phyloP scores from a whole-genome alignment of 2,329 filamentous ascomycete genomes.

The Hortaea sp. region DNA sequence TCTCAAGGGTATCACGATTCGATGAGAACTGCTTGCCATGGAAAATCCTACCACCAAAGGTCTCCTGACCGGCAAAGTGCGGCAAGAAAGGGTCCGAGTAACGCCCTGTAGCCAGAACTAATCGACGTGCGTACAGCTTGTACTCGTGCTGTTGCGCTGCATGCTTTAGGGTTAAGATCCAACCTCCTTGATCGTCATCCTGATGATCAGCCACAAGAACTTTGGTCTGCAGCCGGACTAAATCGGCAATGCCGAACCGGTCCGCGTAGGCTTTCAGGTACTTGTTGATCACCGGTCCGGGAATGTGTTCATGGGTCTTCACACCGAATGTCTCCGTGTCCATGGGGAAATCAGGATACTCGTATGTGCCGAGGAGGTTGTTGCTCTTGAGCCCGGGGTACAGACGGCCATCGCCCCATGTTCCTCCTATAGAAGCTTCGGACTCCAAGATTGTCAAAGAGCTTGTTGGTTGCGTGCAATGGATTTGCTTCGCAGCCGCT shows the following conservation, averaged over 20 bases:
- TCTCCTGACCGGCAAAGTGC: too few species aligned
- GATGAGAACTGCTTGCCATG: too few species aligned
- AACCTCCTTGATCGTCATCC: slow-evolving; percentile 9
- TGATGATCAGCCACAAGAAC: slow-evolving; percentile 13
- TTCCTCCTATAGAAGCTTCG: slow-evolving; percentile 46
- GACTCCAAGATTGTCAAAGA: slow-evolving; percentile 27
- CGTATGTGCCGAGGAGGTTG: slow-evolving; percentile 62
- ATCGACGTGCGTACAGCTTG: too few species aligned
- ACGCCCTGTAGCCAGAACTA: too few species aligned
- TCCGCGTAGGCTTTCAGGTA: slow-evolving; percentile 50
- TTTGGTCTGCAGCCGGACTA: slow-evolving; percentile 41
- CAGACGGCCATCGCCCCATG: slow-evolving; percentile 58
- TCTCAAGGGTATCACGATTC: too few species aligned
- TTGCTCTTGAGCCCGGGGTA: slow-evolving; percentile 64
- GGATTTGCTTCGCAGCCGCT: too few species aligned
- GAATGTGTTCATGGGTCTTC: slow-evolving; percentile 47
- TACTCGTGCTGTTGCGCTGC: too few species aligned
- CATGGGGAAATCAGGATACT: slow-evolving; percentile 68
- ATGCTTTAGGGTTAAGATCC: slow-evolving; percentile 2
- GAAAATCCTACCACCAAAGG: too few species aligned
- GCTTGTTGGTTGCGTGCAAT: too few species aligned
- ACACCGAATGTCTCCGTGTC: slow-evolving; percentile 32
- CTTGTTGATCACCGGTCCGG: slow-evolving; percentile 44
- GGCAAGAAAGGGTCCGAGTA: too few species aligned
- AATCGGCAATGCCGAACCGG: slow-evolving; percentile 40